Evolutionary conservation across 768 basidiomycete species (phyloP).

Genomic region (Russula brevipes): DNA sequence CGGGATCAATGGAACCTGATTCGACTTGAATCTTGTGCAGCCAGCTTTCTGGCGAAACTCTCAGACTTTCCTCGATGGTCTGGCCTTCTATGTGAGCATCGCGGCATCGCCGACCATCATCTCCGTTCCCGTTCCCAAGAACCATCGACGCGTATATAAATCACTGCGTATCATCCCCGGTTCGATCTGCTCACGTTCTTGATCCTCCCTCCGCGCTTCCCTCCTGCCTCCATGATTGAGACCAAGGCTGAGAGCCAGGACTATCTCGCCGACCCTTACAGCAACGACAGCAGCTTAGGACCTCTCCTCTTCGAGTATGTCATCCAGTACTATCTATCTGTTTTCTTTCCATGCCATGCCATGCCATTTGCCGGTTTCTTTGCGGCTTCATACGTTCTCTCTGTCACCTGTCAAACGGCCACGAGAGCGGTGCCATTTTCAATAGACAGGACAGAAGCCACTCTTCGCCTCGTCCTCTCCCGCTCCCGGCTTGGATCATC

Average conservation of each 20-base stretch:
- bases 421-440: conserved; percentile 18
- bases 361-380: not conserved
- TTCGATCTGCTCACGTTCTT: conserved; percentile 24
- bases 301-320: conserved; percentile 20
- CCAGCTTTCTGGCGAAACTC: conserved; percentile 18
- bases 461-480: not conserved
- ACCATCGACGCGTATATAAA: conserved; percentile 22
- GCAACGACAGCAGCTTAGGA: conserved; percentile 16
- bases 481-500: conserved; percentile 15
- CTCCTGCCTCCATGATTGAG: conserved; percentile 24
- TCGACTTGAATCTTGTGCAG: conserved; percentile 21
- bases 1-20: conserved; percentile 25
- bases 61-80: conserved; percentile 22
- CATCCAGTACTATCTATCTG: not conserved
- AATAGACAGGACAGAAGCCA: conserved; percentile 14
- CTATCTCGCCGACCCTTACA: conserved; percentile 13
- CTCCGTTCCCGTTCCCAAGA: conserved; percentile 21
- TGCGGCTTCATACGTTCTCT: conserved; percentile 7
- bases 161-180: conserved; percentile 17
- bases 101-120: conserved; percentile 24
- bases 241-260: conserved; percentile 18
- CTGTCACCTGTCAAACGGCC: conserved; percentile 24
- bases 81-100: conserved; percentile 24
- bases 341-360: not conserved
- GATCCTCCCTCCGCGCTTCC: conserved; percentile 25